Evolutionary conservation across 805 yeast genomes (phyloP).

Genomic region (Ogataea trehalophila): DNA sequence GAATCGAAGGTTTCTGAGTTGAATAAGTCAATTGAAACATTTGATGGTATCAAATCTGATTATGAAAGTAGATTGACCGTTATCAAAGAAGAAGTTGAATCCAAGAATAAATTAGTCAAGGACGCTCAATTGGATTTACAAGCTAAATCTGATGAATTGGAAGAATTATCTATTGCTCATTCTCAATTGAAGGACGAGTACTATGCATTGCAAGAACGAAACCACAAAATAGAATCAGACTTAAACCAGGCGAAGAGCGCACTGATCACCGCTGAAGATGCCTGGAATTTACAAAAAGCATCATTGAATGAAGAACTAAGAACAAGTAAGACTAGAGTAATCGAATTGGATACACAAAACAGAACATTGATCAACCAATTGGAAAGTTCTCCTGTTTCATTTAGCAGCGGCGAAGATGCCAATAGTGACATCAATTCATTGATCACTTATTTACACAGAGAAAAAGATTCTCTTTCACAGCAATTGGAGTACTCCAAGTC

Average conservation of each 20-base stretch:
- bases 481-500: conserved; percentile 48
- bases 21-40: conserved; percentile 18
- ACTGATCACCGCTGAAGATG: conserved; percentile 34
- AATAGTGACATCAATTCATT: conserved; percentile 45
- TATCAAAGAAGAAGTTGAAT: conserved; percentile 28
- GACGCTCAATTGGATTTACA: conserved; percentile 18
- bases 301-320: conserved; percentile 44
- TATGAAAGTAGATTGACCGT: conserved; percentile 28
- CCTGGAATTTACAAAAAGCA: conserved; percentile 42
- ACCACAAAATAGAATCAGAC: conserved; percentile 35
- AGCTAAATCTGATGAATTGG: conserved; percentile 23
- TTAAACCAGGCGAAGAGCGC: conserved; percentile 31
- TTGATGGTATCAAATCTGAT: conserved; percentile 23
- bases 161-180: conserved; percentile 24
- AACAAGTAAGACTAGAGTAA: conserved; percentile 39
- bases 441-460: conserved; percentile 61
- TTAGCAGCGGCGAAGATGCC: conserved; percentile 12
- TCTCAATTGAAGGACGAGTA: conserved; percentile 15
- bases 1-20: conserved; percentile 21
- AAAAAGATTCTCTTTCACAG: conserved; percentile 64
- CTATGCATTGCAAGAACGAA: conserved; percentile 15
- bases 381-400: conserved; percentile 29
- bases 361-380: conserved; percentile 63
- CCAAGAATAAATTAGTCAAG: conserved; percentile 18
- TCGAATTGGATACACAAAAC: conserved; percentile 65